Conservation (phyloP, 345 rosid genomes). For the Angophora floribunda region DNA sequence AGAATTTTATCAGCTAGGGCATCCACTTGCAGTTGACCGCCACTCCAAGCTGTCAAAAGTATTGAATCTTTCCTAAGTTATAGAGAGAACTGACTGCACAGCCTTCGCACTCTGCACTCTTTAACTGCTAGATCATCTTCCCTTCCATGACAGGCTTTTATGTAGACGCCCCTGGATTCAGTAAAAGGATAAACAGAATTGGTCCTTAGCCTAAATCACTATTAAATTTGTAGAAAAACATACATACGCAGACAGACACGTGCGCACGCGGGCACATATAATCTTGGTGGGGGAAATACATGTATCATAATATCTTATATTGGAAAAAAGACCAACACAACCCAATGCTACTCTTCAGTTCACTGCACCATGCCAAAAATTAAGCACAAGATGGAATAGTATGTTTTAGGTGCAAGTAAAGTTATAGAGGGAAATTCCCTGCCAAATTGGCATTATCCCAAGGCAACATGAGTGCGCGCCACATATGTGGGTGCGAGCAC, state of each 20-base stretch:
- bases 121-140: slow-evolving; percentile 41
- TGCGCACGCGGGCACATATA: too few species aligned
- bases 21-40: slow-evolving; percentile 88
- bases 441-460: background rate
- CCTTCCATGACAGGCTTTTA: slow-evolving; percentile 43
- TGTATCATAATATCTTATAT: background rate
- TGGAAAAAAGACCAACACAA: background rate
- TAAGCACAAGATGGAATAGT: background rate
- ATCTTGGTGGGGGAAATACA: background rate
- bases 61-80: slow-evolving; percentile 83
- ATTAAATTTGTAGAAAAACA: background rate
- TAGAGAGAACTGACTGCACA: slow-evolving; percentile 74
- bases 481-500: background rate
- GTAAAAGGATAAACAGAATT: background rate
- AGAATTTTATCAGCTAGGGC: slow-evolving; percentile 96
- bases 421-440: background rate
- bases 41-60: slow-evolving; percentile 95
- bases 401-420: background rate
- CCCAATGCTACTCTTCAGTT: background rate
- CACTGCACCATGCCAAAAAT: background rate
- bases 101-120: slow-evolving; percentile 71
- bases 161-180: slow-evolving; percentile 63
- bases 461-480: background rate
- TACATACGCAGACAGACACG: background rate
- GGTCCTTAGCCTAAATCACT: background rate